Evolutionary conservation across 495 filamentous ascomycete species (phyloP).

Genomic region (Halenospora varia): DNA sequence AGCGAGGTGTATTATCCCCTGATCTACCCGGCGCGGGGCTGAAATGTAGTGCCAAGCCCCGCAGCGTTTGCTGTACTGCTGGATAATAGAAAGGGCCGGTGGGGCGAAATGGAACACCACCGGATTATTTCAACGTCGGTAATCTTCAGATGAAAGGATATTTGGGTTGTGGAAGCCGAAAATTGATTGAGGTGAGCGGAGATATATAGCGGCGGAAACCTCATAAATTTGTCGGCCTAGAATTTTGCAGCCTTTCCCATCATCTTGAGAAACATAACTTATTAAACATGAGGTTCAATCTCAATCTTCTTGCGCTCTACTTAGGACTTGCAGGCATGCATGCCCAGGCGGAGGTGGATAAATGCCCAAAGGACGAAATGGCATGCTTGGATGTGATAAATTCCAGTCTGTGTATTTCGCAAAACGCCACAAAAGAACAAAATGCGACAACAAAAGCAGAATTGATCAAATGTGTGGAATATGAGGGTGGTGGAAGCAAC

Average conservation of each 20-base stretch:
- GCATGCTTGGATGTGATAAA: not conserved
- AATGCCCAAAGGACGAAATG: not conserved
- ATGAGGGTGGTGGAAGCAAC: not conserved
- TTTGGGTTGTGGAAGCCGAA: not conserved
- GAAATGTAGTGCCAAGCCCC: too few relatives aligned
- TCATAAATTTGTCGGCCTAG: not conserved
- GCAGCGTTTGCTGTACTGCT: too few relatives aligned
- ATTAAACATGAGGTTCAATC: not conserved
- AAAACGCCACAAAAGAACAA: not conserved
- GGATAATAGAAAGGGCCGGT: too few relatives aligned
- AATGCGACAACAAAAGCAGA: not conserved
- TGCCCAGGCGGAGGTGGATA: not conserved
- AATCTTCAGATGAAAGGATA: too few relatives aligned
- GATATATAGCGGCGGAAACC: not conserved
- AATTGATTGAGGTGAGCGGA: not conserved
- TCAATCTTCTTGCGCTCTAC: constrained; percentile 11
- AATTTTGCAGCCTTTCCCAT: not conserved
- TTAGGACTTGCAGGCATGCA: constrained; percentile 12
- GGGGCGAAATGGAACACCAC: too few relatives aligned
- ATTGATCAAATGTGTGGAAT: not conserved
- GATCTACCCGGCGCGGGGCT: too few relatives aligned
- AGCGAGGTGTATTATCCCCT: too few relatives aligned
- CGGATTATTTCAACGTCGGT: too few relatives aligned
- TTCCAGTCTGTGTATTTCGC: not conserved
- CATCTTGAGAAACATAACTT: not conserved